Base-by-base conservation (phyloP, 306 rosid species). In the Canavalia ensiformis region DNA sequence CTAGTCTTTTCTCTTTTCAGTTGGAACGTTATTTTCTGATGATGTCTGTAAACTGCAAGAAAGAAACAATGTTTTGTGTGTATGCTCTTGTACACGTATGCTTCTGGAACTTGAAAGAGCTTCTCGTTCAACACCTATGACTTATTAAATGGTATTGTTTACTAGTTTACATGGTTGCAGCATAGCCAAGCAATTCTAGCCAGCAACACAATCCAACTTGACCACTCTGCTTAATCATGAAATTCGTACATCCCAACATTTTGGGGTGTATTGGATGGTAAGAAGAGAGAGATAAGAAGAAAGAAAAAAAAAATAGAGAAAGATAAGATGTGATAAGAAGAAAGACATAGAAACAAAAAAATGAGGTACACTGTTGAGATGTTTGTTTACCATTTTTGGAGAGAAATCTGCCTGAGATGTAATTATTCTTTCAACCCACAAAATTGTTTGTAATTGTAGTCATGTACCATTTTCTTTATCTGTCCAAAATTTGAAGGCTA, bases 51-150 rank as follows among this genome's bases (percentile, higher is more conserved):
- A 47, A 47, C 25, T 31, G 33, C 56, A 57, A 13, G 8, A 42
- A 42, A 29, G 31, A 74, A 59, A 46, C 0, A n/a, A 51, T 35
- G 33, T 28, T 51, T 28, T 52, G 83, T 79, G 83, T 35, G 18
- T 42, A 69, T 78, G 45, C 35, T 54, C 3, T 0, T 66, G 67
- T 63, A 81, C 78, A 79, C 78, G 83, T 79, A 59, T 50, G 70
- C 50, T 73, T 59, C n/a, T 72, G 73, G 50, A 80, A 52, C 75
- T 7, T 65, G 57, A 28, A 73, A 74, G 34, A 55, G 5, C 56
- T 74, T 58, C 76, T 56, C 62, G 55, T 65, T 56, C 69, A 74
- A 82, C 35, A 34, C 13, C 52, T 56, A 37, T 66, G 63, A 65
- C 41, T 37, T 37, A 4, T 25, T 75, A 11, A 33, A 46, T 75